Percentiles rank a stretch among this genome's conserved stretches.
Evolutionary conservation across 169 alveolate species (phyloP).

Genomic region (Cryptosporidium sp.): DNA sequence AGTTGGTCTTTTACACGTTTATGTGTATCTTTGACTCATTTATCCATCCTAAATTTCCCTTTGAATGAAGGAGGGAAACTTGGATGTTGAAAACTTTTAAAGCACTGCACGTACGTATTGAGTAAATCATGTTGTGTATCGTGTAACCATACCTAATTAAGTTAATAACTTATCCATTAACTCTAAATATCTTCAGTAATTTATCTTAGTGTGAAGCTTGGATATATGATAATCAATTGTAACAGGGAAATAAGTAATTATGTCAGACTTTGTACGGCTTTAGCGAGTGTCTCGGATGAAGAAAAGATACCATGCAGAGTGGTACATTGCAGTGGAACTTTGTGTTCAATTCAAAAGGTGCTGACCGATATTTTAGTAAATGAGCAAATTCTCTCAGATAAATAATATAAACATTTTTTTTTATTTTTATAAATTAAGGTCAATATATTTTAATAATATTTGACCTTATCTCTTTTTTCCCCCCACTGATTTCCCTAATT

Average conservation of each 20-base stretch:
- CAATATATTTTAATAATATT: conserved; percentile 4
- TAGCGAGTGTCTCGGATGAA: conserved; percentile 14
- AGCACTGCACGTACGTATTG: not conserved
- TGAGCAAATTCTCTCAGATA: conserved; percentile 13
- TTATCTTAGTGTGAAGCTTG: conserved; percentile 44
- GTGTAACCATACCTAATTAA: conserved; percentile 5
- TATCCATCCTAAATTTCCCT: not conserved
- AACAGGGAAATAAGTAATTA: conserved; percentile 60
- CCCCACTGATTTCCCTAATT: not conserved
- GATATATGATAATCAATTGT: conserved; percentile 44
- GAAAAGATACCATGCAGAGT: conserved; percentile 36
- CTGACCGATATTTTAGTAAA: conserved; percentile 31
- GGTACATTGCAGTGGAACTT: conserved; percentile 59
- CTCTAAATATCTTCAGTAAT: conserved; percentile 29
- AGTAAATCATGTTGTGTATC: not conserved
- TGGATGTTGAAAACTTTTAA: not conserved
- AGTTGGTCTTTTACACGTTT: not conserved
- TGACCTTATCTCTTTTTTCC: not conserved
- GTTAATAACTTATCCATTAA: not conserved
- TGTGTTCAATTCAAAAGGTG: conserved; percentile 50
- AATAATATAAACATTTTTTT: not conserved
- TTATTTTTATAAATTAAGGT: not conserved
- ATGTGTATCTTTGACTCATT: not conserved
- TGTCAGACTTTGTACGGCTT: conserved; percentile 32
- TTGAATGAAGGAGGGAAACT: not conserved